Evolutionary conservation across 2,329 filamentous ascomycete genomes (phyloP), one percentile per base, ranked within the genome.

Genomic region (Daldinia eschscholtzii): DNA sequence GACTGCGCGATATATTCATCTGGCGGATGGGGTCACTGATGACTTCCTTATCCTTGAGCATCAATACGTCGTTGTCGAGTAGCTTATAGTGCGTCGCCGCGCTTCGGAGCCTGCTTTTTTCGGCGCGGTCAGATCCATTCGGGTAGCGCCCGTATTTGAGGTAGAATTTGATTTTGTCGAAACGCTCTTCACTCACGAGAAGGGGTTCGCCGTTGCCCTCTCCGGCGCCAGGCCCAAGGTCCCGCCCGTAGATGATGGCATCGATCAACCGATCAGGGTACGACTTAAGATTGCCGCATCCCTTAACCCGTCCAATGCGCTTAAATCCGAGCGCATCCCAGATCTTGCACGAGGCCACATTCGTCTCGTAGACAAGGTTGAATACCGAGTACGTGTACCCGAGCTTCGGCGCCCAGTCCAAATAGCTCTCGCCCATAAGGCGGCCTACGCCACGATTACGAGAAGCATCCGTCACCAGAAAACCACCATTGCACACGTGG

Each of bases 111-210:
- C 95, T 92, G 82, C 92, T 95, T 87, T 98, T 98, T 81, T 98
- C 96, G 64, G 94, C 94, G 66, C 95, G 89, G 84, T 98, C 94
- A 78, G 95, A 94, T 70, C 94, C 95, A 76, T 91, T 91, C 67
- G 96, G 96, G 80, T 99, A 98, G 80, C 94, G 93, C 77, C 91
- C 92, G 80, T 94, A 93, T 82, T 97, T 97, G 78, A 98, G 89
- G 82, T 98, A 98, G 85, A 93, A 98, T 77, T 94, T 92, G 79
- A 98, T 98, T 86, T 98, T 98, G 85, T 98, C 95, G 85, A 98
- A 98, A 74, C 96, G 93, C 83, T 98, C 94, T 84, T 98, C 94
- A 80, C 92, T 94, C 76, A 95, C 91, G 79, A 93, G 91, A 79
- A 96, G 93, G 78, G 96, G 93, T 75, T 87, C 88, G 77, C 78